Percentiles rank a stretch among this genome's conserved stretches.
These are phyloP conservation scores for Cyberlindnera maritima DNA, from an alignment of 805 yeast species.

Conservation along the genomic window DNA sequence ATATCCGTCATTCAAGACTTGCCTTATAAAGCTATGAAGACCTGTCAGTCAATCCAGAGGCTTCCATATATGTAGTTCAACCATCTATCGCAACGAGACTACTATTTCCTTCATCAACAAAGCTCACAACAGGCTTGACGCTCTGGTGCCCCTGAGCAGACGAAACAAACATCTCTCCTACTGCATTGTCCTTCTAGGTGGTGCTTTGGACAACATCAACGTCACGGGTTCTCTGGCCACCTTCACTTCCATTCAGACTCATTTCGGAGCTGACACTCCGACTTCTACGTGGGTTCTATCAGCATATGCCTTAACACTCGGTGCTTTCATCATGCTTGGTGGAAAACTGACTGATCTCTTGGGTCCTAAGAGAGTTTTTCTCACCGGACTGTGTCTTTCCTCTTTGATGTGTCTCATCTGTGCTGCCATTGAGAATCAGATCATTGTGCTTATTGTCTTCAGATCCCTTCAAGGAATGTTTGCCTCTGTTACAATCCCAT, in stretches of 20 bases:
- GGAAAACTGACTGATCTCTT: slow-evolving; percentile 41
- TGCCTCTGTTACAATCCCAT: slow-evolving; percentile 41
- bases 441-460: slow-evolving; percentile 37
- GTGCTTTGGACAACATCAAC: slow-evolving; percentile 3
- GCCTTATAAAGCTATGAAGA: no score
- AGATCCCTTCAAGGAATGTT: slow-evolving; percentile 45
- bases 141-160: slow-evolving; percentile 1
- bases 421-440: slow-evolving; percentile 34
- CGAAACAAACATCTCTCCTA: slow-evolving; percentile 22
- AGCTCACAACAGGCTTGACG: slow-evolving; percentile 1
- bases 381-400: slow-evolving; percentile 23
- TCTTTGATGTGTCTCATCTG: slow-evolving; percentile 31
- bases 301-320: slow-evolving; percentile 42
- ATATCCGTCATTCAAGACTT: no score
- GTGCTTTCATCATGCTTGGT: slow-evolving; percentile 40
- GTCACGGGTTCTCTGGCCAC: slow-evolving; percentile 5
- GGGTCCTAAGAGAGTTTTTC: slow-evolving; percentile 33
- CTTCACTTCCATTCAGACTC: neutral
- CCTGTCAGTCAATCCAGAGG: no score
- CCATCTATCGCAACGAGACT: no score
- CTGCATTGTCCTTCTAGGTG: slow-evolving; percentile 7
- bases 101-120: neutral
- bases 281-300: slow-evolving; percentile 43
- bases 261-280: slow-evolving; percentile 11
- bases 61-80: no score